Conservation (phyloP, 1,139 yeast genomes). For the Yamadazyma triangularis region DNA sequence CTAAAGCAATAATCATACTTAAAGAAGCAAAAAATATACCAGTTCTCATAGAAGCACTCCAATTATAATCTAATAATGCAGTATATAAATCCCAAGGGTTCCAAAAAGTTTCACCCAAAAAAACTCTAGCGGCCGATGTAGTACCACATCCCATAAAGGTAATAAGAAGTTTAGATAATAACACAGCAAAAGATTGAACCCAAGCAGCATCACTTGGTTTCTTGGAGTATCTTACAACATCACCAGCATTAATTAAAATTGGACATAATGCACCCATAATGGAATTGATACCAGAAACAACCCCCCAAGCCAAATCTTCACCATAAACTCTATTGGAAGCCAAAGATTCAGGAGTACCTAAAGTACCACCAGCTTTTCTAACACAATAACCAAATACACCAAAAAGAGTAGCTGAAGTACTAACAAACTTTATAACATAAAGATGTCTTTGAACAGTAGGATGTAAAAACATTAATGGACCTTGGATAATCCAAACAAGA, state of each 20-base stretch:
- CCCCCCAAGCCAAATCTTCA: slow-evolving; percentile 9
- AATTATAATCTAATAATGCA: slow-evolving; percentile 8
- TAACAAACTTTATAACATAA: slow-evolving; percentile 6
- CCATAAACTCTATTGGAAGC: slow-evolving; percentile 7
- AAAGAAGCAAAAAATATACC: slow-evolving; percentile 10
- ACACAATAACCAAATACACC: slow-evolving; percentile 10
- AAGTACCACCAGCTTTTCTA: slow-evolving; percentile 10
- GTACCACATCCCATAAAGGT: slow-evolving; percentile 11
- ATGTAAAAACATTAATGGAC: slow-evolving; percentile 8
- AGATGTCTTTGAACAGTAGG: slow-evolving; percentile 8
- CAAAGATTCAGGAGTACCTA: slow-evolving; percentile 10
- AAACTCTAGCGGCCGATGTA: slow-evolving; percentile 10
- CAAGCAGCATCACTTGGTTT: slow-evolving; percentile 10
- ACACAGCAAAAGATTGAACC: slow-evolving; percentile 10
- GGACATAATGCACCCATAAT: slow-evolving; percentile 12
- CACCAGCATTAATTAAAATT: slow-evolving; percentile 10
- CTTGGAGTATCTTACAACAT: slow-evolving; percentile 9
- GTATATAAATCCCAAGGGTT: slow-evolving; percentile 11
- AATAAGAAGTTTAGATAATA: slow-evolving; percentile 8
- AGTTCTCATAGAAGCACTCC: slow-evolving; percentile 9
- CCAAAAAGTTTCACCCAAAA: slow-evolving; percentile 9
- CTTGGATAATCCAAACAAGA: slow-evolving; percentile 8
- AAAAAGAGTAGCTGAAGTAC: slow-evolving; percentile 7
- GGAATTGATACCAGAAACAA: slow-evolving; percentile 8
- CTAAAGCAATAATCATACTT: slow-evolving; percentile 10